phyloP scores from a whole-genome alignment of 2,329 filamentous ascomycete species.

The Magnaporthiopsis poae region DNA sequence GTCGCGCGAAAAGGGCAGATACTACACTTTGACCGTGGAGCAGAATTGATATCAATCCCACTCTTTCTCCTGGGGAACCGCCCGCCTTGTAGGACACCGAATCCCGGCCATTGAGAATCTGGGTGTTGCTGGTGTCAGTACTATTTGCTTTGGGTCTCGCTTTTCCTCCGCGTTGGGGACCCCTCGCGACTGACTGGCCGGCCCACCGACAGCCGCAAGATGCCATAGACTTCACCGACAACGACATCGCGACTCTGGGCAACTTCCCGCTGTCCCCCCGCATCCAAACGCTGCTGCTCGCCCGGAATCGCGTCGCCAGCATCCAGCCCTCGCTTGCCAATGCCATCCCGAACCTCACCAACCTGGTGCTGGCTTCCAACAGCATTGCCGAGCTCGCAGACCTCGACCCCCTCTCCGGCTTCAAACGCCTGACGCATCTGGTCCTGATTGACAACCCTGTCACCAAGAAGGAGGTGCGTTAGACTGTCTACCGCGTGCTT shows the following conservation, averaged over 20 bases:
- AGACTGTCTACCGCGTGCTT: neutral
- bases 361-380: slow-evolving; percentile 75
- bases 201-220: slow-evolving; percentile 65
- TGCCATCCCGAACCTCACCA: slow-evolving; percentile 71
- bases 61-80: slow-evolving; percentile 26
- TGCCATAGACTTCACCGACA: slow-evolving; percentile 96
- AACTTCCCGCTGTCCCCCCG: slow-evolving; percentile 91
- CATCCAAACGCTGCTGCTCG: slow-evolving; percentile 76
- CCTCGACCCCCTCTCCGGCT: slow-evolving; percentile 64
- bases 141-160: slow-evolving; percentile 8
- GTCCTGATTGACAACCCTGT: slow-evolving; percentile 81
- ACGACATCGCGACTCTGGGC: slow-evolving; percentile 78
- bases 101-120: slow-evolving; percentile 96
- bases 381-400: slow-evolving; percentile 76
- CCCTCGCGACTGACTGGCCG: slow-evolving; percentile 8
- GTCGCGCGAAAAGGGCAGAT: slow-evolving; percentile 78
- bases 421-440: slow-evolving; percentile 66
- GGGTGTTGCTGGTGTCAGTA: slow-evolving; percentile 78
- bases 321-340: slow-evolving; percentile 68
- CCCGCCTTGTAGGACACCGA: slow-evolving; percentile 67
- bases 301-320: slow-evolving; percentile 73
- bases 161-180: slow-evolving; percentile 6
- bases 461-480: slow-evolving; percentile 75
- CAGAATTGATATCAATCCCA: slow-evolving; percentile 68
- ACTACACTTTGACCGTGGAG: slow-evolving; percentile 66